Evolutionary conservation across 352 stramenopile species (phyloP), one percentile per base, ranked within the genome.

Genomic region (Elongisporangium undulatum): DNA sequence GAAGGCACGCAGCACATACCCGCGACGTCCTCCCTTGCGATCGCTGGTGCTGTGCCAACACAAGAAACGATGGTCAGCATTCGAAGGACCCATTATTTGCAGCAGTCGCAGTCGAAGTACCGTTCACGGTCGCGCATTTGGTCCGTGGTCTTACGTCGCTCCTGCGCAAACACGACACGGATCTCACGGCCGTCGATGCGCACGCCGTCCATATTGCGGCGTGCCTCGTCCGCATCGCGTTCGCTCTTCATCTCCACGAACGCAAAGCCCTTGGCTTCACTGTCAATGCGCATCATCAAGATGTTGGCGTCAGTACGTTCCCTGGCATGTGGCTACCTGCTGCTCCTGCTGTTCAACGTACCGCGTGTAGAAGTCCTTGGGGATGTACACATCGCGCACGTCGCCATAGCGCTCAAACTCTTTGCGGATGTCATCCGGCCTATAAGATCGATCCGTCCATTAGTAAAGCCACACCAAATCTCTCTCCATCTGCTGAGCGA

Each of bases 381-480:
- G 95, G 71, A 98, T 97, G 78, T 98, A 98, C 38, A 98, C 92
- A 71, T 98, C 95, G 49, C 93, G 86, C 29, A 98, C 89, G 64
- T 98, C 90, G 16, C 95, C 95, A 62, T 96, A 98, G 51, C 90
- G 81, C 55, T 96, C 90, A 68, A 98, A 98, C 54, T 96, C 92
- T 62, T 87, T 83, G 56, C 90, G 82, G 16, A 98, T 80, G 69
- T 98, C 94, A 67, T 96, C 82, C 23, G 88, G 76, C 65, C 86
- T 96, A 67, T 41, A 61, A 17, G 16, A 59, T 56, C 51, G 23
- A 58, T 49, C 16, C 59, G 16, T 19, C 38, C n/a, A 8, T 8
- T 17, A 45, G 45, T 41, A 13, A n/a, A 48, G n/a, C 12, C 51
- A 12, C 55, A n/a, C 15, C 29, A 23, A 8, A 12, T 23, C 23